Base-by-base conservation (phyloP, 257 asterid genomes). In the Nicotiana paniculata region DNA sequence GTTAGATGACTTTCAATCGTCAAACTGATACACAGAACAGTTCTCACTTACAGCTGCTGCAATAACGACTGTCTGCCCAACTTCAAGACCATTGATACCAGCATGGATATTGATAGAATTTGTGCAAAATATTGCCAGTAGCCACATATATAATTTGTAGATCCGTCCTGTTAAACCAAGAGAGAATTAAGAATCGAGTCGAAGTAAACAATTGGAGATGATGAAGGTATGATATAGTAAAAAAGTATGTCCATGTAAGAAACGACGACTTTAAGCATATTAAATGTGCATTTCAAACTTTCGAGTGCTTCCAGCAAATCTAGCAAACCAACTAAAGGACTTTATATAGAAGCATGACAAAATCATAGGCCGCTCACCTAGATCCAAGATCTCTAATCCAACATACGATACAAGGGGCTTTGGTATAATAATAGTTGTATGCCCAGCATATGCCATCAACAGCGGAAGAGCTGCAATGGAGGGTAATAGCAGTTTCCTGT, bases 11-110 rank as follows among this genome's bases (percentile, higher is more conserved):
- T 26, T 75, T 51, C 63, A 75, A 26, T 8, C 46, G 9, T 8
- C 63, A 33, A 75, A 51, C 26, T 51, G 63, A 51, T 75, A 75
- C 26, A 75, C 46, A 75, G 43, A 51, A 51, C 46, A 9, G 26
- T 32, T 53, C 33, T 33, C 51, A 24, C 99, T 91, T 93, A 95
- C 99, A 65, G 98, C 98, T 77, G 91, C 90, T 46, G 99, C 92
- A 21, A 95, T 95, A 61, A 95, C 92, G 58, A 92, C 91, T 51
- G 99, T 95, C 86, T 95, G 98, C 82, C 99, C 98, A 83, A 95
- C 99, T 91, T 95, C 99, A 85, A 95, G 99, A 86, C 99, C 99
- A 86, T 95, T 95, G 83, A 95, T 84, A 54, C 98, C 99, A 9
- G 98, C 98, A 81, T 93, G 98, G 82, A 95, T 95, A 87, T 95